Conservation (phyloP, 768 basidiomycete genomes). For the Boletus rubescentipes region DNA sequence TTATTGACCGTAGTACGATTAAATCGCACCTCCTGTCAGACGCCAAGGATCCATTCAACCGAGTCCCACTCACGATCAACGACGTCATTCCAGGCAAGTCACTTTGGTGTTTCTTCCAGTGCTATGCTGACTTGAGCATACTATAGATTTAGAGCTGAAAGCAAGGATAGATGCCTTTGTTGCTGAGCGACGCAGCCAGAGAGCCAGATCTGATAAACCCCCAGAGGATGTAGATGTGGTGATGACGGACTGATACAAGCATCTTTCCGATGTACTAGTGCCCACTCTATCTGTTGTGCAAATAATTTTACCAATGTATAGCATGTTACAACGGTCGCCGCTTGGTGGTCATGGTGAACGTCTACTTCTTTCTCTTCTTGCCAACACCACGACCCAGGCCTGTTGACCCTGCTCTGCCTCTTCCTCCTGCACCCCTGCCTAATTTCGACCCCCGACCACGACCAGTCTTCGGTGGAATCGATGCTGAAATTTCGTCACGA, state of each 20-base stretch:
- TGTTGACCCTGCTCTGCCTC: slow-evolving; percentile 27
- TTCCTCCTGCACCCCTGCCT: slow-evolving; percentile 24
- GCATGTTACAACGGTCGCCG: not conserved
- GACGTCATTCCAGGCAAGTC: slow-evolving; percentile 74
- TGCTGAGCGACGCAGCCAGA: slow-evolving; percentile 51
- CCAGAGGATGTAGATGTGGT: slow-evolving; percentile 32
- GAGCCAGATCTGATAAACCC: slow-evolving; percentile 15
- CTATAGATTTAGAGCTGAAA: slow-evolving; percentile 70
- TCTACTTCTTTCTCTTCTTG: slow-evolving; percentile 36
- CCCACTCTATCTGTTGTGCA: not conserved
- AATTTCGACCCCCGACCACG: slow-evolving; percentile 28
- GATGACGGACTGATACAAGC: slow-evolving; percentile 18
- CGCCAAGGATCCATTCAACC: slow-evolving; percentile 93
- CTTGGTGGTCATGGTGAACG: not conserved
- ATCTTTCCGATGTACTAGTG: slow-evolving; percentile 7
- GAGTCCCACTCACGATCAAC: slow-evolving; percentile 73
- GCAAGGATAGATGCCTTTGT: slow-evolving; percentile 72
- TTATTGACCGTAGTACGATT: slow-evolving; percentile 89
- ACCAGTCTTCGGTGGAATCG: slow-evolving; percentile 18
- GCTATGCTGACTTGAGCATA: slow-evolving; percentile 9
- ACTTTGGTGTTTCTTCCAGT: not conserved
- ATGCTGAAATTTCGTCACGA: slow-evolving; percentile 19
- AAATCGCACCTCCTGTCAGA: slow-evolving; percentile 93
- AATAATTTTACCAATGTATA: slow-evolving; percentile 4
- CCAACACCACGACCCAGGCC: slow-evolving; percentile 23